A percentile compares a stretch with the other conserved stretches of the same genome.
phyloP scores from a whole-genome alignment of 164 flowering plant species.

The Vitis rotundifolia region DNA sequence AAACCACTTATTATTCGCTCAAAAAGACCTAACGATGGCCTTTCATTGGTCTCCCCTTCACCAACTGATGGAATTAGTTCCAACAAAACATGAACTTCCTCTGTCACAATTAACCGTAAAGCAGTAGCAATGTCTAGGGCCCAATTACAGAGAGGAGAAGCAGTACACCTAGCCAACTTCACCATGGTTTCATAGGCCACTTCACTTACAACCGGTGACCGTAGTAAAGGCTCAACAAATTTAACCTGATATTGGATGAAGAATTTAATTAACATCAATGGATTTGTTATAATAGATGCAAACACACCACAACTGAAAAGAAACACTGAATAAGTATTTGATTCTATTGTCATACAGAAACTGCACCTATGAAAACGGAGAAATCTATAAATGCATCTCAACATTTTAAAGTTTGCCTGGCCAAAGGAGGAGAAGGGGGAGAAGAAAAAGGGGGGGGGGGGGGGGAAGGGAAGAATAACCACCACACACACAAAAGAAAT shows the following conservation, averaged over 20 bases:
- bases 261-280: slow-evolving; percentile 2
- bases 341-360: no score
- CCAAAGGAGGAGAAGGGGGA: no score
- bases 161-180: slow-evolving; percentile 80
- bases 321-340: no score
- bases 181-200: slow-evolving; percentile 87
- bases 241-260: slow-evolving; percentile 51
- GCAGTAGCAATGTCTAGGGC: slow-evolving; percentile 95
- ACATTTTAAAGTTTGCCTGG: no score
- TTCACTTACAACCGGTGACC: slow-evolving; percentile 81
- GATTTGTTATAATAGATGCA: no score
- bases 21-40: slow-evolving; percentile 63
- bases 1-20: slow-evolving; percentile 70
- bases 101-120: slow-evolving; percentile 66
- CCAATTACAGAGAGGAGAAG: slow-evolving; percentile 85
- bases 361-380: no score
- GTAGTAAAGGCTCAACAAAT: slow-evolving; percentile 75
- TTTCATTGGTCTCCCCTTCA: slow-evolving; percentile 44
- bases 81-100: slow-evolving; percentile 43
- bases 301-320: no score
- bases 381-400: no score
- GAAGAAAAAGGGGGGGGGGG: no score
- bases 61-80: slow-evolving; percentile 53
- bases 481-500: no score
- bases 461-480: no score